Base-by-base conservation (phyloP, 768 basidiomycete species). In the Termitomyces sp. region DNA sequence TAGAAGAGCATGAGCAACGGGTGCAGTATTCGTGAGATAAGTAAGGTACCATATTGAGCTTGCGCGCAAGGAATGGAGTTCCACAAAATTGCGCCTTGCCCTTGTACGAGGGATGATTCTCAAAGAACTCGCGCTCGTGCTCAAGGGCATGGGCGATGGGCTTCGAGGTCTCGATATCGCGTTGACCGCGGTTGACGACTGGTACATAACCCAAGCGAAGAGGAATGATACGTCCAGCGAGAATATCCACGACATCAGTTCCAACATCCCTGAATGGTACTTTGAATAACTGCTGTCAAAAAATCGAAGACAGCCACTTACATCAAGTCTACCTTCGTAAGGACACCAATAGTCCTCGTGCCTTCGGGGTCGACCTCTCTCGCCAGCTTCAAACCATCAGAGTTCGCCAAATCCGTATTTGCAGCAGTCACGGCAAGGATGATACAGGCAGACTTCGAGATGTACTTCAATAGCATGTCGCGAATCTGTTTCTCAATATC, bases 321-420 rank as follows among this genome's bases (percentile, higher is more conserved):
- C 97, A 99, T 99, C 63, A 99, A 78, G 73, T 99, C 97, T 54
- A 98, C 91, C 75, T 99, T 99, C 15, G 97, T 99, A 67, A 98
- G 76, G 20, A 99, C 97, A 81, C 97, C 97, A 64, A 99, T 98
- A 22, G 97, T 99, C 68, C 96, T 82, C 44, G 88, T 89, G 33
- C 97, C 97, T 58, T 98, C 96, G 2, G 96, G 95, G 70, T 99
- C 97, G 27, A 98, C 95, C 68, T 98, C 95, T 61, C 97, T 82
- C 53, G 95, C 96, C 81, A 98, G 76, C 78, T 97, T 96, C 69
- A 97, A 73, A 51, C 97, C 96, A 72, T 98, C 97, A 20, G 96
- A 98, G 75, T 98, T 99, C 60, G 97, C 97, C 82, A 99, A 81
- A 79, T 99, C 97, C 49, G 86, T 89, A 72, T 98, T 98, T 65